Base-by-base conservation (phyloP, 108 stramenopile species). In the Skeletonema tropicum region DNA sequence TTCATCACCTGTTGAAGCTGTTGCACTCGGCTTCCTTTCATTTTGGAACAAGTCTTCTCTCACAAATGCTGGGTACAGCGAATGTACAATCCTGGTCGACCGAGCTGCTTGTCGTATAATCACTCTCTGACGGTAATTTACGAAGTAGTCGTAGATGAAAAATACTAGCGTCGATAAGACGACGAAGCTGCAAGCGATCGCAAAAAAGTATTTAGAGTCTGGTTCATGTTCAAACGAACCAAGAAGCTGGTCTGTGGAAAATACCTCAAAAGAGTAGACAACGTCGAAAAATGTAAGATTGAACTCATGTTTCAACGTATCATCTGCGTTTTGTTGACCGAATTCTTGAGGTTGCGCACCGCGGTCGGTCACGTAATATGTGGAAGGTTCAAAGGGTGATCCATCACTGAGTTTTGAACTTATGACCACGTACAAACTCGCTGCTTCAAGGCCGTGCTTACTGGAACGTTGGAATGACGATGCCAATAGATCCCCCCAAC, bases 51-150 rank as follows among this genome's bases (percentile, higher is more conserved):
- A 52, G 10, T 83, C 75, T 39, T 84, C 83, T 6, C 86, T 57
- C 1, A 86, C 80, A 57, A 30, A 70, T 6, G 79, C 77, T 7
- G 86, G 86, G 52, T 77, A 86, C 3, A 84, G 76, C 3, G 79
- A 68, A 29, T 70, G 49, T 0, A 86, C 83, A 41, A 86, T 83
- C 8, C 67, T 70, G 15, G 60, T 42, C 11, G 83, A 70, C 15
- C 73, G 76, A 11, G 49, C 64, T 30, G 76, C 72, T 19, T 68
- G 52, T 35, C 66, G 60, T 13, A 80, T 49, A 4, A 80, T 32
- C 48, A 58, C 69, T 10, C 63, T 68, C 36, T 84, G 77, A 12
- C 84, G 75, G 29, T 49, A 41, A 13, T 59, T 23, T 7, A 85
- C 84, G 12, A 78, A 39, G 46, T 36, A 36, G 45, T 85, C 84